Evolutionary conservation across 2,329 filamentous ascomycete genomes (phyloP), one percentile per base, ranked within the genome.

Genomic region (Paraphoma sp.): DNA sequence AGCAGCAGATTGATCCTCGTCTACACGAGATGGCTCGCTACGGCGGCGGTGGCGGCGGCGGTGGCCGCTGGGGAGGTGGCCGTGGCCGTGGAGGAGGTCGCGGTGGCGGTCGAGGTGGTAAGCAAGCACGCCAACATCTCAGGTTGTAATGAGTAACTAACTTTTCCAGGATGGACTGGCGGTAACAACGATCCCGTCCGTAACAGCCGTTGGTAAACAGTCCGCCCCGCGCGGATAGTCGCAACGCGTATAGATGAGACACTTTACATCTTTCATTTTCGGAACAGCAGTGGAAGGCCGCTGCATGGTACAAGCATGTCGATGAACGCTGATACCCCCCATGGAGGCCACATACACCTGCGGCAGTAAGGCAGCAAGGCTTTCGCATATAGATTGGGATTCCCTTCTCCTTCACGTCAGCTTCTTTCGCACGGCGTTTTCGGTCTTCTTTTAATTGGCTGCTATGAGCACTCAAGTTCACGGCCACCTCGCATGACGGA

Each of bases 1-100:
- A 98, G 84, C 95, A 99, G 84, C 90, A 96, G 81, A 93, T 99
- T 79, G 95, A 98, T 74, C 95, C 95, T 75, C 90, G 93, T 78
- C 89, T 99, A 63, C 88, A 89, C 63, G 95, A 99, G 84, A 98
- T 99, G 95, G 89, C 87, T 69, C 91, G 95, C 78, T 98, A 93
- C 76, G 87, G 92, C 67, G 92, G 93, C 62, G 92, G 92, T 55
- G 92, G 92, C 57, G 90, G 90, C 51, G 87, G 89, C 63, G 87
- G 90, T 66, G 77, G 82, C 67, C 85, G 89, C 63, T 89, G 86
- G 71, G 87, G 89, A 72, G 87, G 86, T 70, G 81, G 86, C 67
- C 82, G 91, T 70, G 89, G 89, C 76, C 85, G 89, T 70, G 87
- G 89, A 66, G 85, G 87, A 67, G 83, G 88, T 65, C 78, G 85